phyloP scores from a whole-genome alignment of 2,329 filamentous ascomycete species.

The Coleophoma eucalyptorum region DNA sequence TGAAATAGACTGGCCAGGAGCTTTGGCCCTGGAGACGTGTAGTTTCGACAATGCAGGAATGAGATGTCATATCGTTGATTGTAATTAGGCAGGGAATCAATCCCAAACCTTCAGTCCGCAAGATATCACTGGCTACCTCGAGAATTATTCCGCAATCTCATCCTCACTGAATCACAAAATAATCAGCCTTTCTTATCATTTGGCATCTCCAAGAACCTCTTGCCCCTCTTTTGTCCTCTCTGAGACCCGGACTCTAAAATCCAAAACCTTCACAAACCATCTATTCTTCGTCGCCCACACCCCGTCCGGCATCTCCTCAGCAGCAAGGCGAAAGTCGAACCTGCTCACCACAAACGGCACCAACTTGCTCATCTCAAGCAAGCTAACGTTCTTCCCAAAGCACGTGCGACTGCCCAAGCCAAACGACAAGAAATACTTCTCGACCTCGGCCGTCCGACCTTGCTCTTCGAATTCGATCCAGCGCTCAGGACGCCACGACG shows the following conservation, averaged over 20 bases:
- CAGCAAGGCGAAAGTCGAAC: conserved; percentile 22
- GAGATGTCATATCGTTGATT: no score
- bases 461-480: conserved; percentile 33
- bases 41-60: no score
- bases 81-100: no score
- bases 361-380: conserved; percentile 39
- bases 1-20: no score
- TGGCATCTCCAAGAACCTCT: no score
- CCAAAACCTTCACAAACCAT: conserved; percentile 25
- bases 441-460: conserved; percentile 1
- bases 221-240: conserved; percentile 1
- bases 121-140: no score
- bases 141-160: no score
- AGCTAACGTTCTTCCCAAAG: conserved; percentile 38
- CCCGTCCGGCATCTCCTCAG: conserved; percentile 6
- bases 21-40: no score
- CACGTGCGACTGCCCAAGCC: conserved; percentile 32
- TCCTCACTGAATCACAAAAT: no score
- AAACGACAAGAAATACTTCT: conserved; percentile 8
- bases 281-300: conserved; percentile 16
- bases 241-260: conserved; percentile 17
- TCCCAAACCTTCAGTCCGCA: no score
- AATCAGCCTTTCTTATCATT: no score
- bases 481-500: conserved; percentile 39
- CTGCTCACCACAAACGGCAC: conserved; percentile 31